Conservation (phyloP, 331 rosid species). For the Acacia concinna region DNA sequence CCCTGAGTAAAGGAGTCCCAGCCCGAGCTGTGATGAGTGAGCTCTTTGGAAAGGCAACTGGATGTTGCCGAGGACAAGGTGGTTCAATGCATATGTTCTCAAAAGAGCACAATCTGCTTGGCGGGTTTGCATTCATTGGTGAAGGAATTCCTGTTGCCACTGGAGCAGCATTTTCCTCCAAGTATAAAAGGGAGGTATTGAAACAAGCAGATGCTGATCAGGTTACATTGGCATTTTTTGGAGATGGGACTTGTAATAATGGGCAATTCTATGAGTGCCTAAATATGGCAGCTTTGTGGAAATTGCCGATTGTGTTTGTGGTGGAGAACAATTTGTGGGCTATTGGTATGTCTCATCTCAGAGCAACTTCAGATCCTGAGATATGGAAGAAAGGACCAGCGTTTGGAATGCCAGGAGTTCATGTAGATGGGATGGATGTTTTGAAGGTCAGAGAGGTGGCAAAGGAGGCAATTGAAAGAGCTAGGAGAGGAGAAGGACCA, state of each 20-base stretch:
- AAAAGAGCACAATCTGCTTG: constrained; percentile 77
- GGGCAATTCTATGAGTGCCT: constrained; percentile 98
- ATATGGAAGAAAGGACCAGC: constrained; percentile 99
- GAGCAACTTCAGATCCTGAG: constrained; percentile 97
- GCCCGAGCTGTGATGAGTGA: constrained; percentile 96
- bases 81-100: constrained; percentile 99
- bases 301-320: constrained; percentile 90
- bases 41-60: constrained; percentile 93
- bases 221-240: constrained; percentile 85
- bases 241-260: constrained; percentile 94
- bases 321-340: constrained; percentile 99
- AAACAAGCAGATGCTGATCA: constrained; percentile 70
- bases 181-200: constrained; percentile 80
- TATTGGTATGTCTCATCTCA: constrained; percentile 95
- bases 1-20: constrained; percentile 93
- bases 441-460: constrained; percentile 99
- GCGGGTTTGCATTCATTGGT: constrained; percentile 98
- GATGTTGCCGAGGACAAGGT: constrained; percentile 98
- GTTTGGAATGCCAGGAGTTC: constrained; percentile 96
- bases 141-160: constrained; percentile 99
- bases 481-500: constrained; percentile 99
- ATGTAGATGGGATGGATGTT: constrained; percentile 99
- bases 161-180: constrained; percentile 84
- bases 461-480: constrained; percentile 89
- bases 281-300: constrained; percentile 99